Conservation (phyloP, 192 early-diverging fungal genomes). For the Dissophora globulifera region DNA sequence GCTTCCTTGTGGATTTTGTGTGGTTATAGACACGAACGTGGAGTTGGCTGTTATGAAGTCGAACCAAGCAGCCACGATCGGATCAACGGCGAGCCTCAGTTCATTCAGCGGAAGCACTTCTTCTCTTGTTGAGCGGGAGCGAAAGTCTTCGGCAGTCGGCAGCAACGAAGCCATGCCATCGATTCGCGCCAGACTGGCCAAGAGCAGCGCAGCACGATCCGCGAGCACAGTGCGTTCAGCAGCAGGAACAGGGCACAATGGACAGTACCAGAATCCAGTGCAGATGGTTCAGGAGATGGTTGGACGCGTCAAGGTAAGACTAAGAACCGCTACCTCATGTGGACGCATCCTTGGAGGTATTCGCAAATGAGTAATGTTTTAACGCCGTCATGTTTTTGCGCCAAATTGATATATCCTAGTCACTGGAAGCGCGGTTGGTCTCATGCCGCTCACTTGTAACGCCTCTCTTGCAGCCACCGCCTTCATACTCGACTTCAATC, state of each 20-base stretch:
- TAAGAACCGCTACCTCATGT: no score
- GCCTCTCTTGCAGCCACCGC: slow-evolving; percentile 71
- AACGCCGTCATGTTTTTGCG: neutral
- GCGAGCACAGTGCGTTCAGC: slow-evolving; percentile 9
- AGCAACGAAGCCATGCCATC: slow-evolving; percentile 52
- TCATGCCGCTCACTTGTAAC: slow-evolving; percentile 80
- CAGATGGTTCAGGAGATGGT: slow-evolving; percentile 83
- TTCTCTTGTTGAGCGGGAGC: slow-evolving; percentile 15
- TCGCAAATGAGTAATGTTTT: no score
- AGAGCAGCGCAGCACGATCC: slow-evolving; percentile 12
- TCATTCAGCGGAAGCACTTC: slow-evolving; percentile 29
- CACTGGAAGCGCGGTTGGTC: slow-evolving; percentile 76
- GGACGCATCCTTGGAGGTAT: no score
- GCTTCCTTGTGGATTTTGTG: no score
- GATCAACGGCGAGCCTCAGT: slow-evolving; percentile 31
- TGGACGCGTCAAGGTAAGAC: slow-evolving; percentile 73
- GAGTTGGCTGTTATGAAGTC: slow-evolving; percentile 65
- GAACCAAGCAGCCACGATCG: slow-evolving; percentile 45
- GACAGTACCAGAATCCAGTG: slow-evolving; percentile 66
- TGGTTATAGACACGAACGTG: slow-evolving; percentile 61
- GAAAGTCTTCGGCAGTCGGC: slow-evolving; percentile 20
- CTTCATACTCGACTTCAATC: slow-evolving; percentile 53
- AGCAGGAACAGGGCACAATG: neutral
- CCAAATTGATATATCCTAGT: no score
- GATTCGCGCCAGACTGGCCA: slow-evolving; percentile 43